These are phyloP conservation scores for Trichophyton schoenleinii DNA, from an alignment of 2,329 filamentous ascomycete species.

Conservation along the genomic window DNA sequence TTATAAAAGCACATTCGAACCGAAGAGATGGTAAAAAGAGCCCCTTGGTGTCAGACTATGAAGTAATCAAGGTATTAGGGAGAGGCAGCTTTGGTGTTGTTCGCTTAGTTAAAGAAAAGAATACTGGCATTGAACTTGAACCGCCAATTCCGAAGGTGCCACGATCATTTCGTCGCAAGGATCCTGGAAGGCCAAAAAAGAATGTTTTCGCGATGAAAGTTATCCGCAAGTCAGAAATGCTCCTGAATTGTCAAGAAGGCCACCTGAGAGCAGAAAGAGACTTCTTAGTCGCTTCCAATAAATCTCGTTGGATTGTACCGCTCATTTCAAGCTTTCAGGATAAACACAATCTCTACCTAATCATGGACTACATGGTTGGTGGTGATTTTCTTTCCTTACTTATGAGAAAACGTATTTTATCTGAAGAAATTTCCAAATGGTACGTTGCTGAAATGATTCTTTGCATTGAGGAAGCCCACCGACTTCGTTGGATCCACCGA, in stretches of 20 bases:
- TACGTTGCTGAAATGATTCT: constrained; percentile 95
- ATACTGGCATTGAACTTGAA: constrained; percentile 8
- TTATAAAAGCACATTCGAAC: constrained; percentile 52
- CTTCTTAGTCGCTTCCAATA: constrained; percentile 77
- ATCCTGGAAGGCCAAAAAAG: constrained; percentile 24
- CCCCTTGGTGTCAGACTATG: constrained; percentile 54
- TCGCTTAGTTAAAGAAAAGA: constrained; percentile 61
- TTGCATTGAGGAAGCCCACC: constrained; percentile 84
- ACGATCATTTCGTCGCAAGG: constrained; percentile 11
- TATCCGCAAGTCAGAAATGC: constrained; percentile 86
- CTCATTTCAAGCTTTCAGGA: constrained; percentile 86
- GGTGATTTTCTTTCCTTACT: constrained; percentile 84
- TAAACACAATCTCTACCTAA: constrained; percentile 67
- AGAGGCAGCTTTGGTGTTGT: constrained; percentile 95
- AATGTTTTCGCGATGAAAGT: constrained; percentile 93
- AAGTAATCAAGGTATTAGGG: constrained; percentile 68
- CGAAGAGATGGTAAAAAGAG: constrained; percentile 32
- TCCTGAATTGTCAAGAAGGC: constrained; percentile 80
- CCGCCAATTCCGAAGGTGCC: constrained; percentile 8
- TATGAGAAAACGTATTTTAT: constrained; percentile 70
- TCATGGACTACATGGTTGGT: constrained; percentile 98
- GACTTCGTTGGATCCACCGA: constrained; percentile 79
- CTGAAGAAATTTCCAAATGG: constrained; percentile 66
- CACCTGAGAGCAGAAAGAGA: constrained; percentile 85
- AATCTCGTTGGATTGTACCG: constrained; percentile 82